Evolutionary conservation across 2,329 filamentous ascomycete genomes (phyloP), one percentile per base, ranked within the genome.

Genomic region (Trichoderma breve): DNA sequence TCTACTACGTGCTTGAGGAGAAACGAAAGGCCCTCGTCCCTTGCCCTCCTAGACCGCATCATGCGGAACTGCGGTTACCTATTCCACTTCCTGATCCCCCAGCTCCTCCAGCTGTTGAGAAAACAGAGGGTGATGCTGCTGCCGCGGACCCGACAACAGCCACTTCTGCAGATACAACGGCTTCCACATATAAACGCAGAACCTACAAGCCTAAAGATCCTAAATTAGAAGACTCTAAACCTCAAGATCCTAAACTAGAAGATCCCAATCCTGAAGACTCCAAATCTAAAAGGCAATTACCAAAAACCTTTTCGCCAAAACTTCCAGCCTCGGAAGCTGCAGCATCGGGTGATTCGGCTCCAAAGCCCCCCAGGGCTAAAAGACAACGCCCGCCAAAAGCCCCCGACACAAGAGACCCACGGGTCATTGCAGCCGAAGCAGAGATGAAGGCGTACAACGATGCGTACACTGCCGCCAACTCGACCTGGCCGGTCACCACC

Each of bases 1-100:
- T 98, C 1, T 97, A 89, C 77, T 85, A 93, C 73, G 86, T 87
- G 1, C 83, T 97, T 58, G 91, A 98, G 71, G 82, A 87, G 64
- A 88, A 92, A 76, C 86, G 95, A 18, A 84, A 88, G 75, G 83
- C 84, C 7, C 83, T 97, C 73, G 81, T 88, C 14, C 94, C 94
- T 1, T 86, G 83, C 3, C 95, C 95, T 6, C 92, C 92, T 4
- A 84, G 88, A 7, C 94, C 94, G 1, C 85, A 87, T 18, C 86
- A 89, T 75, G 90, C 88, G 4, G 94, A 97, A 77, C 83, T 90
- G 5, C 85, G 90, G 57, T 77, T 87, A 28, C 90, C 91, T 0
- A 92, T 95, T 69, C 82, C 86, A 18, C 78, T 90, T 18, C 85
- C 62, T n/a, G 34, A 36, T n/a, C 32, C 55, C 11, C 21, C 73